Evolutionary conservation across 306 rosid species (phyloP), one percentile per base, ranked within the genome.

Genomic region (Begonia fuchsioides): DNA sequence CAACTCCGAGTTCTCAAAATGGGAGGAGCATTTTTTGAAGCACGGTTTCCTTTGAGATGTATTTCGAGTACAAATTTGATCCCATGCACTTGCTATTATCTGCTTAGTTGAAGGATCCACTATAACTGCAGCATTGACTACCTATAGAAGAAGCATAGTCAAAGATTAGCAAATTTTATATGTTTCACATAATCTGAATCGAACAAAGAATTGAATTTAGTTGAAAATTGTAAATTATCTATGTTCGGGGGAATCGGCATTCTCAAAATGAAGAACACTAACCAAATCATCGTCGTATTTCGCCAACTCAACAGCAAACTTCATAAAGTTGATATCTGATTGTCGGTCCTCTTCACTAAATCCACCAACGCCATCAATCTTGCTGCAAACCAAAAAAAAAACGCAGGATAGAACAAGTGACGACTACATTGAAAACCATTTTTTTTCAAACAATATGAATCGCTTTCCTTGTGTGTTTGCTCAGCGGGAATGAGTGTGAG

Each of bases 341-440:
- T 54, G 69, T 0, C 81, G 58, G 49, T 85, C 83, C 67, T 71
- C 87, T 60, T 73, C 70, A 5, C 61, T 55, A 69, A 90, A 85
- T 55, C 95, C 98, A 44, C 85, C 67, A 60, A 90, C 79, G 60
- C 98, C 98, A 54, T 85, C 87, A 53, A 85, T 77, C 56, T 55
- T 75, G 62, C 98, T 85, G 82, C 41, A 58, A 59, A 64, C 47
- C 44, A n/a, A n/a, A 61, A 65, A 8, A 8, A 26, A 26, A 26
- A 26, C 35, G 7, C 35, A 5, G 5, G 35, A 1, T 8, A 26
- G 35, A 26, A 26, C 35, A 26, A 26, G 8, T 26, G 8, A 26
- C 35, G 35, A 26, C 35, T 4, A 26, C 35, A 26, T 26, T 26
- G 7, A 26, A 26, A 26, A 2, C 35, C 35, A n/a, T 4, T 26